Evolutionary conservation across 2,329 filamentous ascomycete genomes (phyloP), one percentile per base, ranked within the genome.

Genomic region (Microcera coccophila): DNA sequence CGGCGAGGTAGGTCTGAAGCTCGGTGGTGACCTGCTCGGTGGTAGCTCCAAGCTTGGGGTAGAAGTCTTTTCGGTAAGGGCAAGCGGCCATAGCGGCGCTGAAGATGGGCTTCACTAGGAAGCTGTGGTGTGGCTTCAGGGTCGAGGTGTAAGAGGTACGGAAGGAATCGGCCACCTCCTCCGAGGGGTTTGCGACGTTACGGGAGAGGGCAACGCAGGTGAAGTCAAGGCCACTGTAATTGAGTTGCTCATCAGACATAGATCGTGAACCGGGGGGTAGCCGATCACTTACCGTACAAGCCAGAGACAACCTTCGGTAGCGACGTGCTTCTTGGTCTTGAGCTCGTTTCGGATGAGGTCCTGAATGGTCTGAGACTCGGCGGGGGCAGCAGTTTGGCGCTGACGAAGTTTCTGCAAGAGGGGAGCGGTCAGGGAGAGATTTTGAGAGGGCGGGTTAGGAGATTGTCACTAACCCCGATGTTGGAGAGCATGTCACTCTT

Each of bases 31-130:
- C 84, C 67, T 84, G 79, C 21, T 63, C 69, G 29, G 77, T 67
- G 61, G 87, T 79, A 16, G 74, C 72, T 28, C 87, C 90, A 33
- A 98, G 75, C 79, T 96, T 95, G 53, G 70, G 70, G 66, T 96
- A 97, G 65, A 98, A 97, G 68, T 91, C 87, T 65, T 87, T 88
- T 56, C 91, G 82, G 76, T 96, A 95, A 2, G 93, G 93, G 55
- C 87, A 91, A 15, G 90, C 90, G 57, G 81, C 80, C 90, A 98
- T 95, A 65, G 91, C 91, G 49, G 90, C 85, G 58, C 78, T 86
- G 78, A 97, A 97, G 63, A 96, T 77, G 48, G 89, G 89, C 78
- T 95, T 95, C 59, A 96, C 73, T 50, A 96, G 59, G 69, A 95
- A 90, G 62, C 77, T 82, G 76, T 98, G 93, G 74, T 95, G 83